phyloP scores from a whole-genome alignment of 2,329 filamentous ascomycete genomes.

The Colletotrichum lindemuthianum region DNA sequence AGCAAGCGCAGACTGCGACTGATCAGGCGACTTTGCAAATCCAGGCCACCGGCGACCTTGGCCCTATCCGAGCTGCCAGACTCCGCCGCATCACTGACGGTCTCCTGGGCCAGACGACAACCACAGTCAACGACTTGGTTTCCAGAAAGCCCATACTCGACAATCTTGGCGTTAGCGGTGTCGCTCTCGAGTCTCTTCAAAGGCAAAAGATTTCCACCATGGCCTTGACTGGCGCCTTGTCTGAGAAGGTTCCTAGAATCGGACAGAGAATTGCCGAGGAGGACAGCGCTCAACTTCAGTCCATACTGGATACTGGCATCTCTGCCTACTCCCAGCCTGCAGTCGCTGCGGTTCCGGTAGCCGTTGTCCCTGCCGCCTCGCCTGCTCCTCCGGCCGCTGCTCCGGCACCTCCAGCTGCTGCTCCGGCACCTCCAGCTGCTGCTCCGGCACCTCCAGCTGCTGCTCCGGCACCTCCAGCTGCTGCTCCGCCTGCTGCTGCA shows the following conservation, averaged over 20 bases:
- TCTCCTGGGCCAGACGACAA: slow-evolving; percentile 39
- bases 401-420: not conserved
- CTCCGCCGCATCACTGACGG: slow-evolving; percentile 37
- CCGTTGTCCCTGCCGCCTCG: slow-evolving; percentile 10
- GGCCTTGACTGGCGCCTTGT: slow-evolving; percentile 40
- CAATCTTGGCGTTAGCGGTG: slow-evolving; percentile 40
- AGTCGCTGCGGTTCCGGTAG: slow-evolving; percentile 17
- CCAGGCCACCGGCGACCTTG: slow-evolving; percentile 37
- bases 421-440: not conserved
- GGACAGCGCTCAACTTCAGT: slow-evolving; percentile 38
- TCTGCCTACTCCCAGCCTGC: slow-evolving; percentile 31
- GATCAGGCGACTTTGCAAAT: slow-evolving; percentile 41
- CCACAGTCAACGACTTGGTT: slow-evolving; percentile 37
- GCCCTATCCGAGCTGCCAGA: slow-evolving; percentile 37
- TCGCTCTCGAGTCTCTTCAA: slow-evolving; percentile 39
- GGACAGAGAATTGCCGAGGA: slow-evolving; percentile 42
- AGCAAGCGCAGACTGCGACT: slow-evolving; percentile 33
- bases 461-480: not conserved
- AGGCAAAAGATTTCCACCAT: slow-evolving; percentile 38
- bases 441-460: slow-evolving; percentile 6
- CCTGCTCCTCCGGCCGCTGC: not conserved
- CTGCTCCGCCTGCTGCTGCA: not conserved
- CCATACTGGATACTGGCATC: slow-evolving; percentile 39
- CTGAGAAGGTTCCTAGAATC: slow-evolving; percentile 41
- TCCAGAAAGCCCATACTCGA: slow-evolving; percentile 41